Base-by-base conservation (phyloP, 441 rosid genomes). In the Dalechampia spathulata region DNA sequence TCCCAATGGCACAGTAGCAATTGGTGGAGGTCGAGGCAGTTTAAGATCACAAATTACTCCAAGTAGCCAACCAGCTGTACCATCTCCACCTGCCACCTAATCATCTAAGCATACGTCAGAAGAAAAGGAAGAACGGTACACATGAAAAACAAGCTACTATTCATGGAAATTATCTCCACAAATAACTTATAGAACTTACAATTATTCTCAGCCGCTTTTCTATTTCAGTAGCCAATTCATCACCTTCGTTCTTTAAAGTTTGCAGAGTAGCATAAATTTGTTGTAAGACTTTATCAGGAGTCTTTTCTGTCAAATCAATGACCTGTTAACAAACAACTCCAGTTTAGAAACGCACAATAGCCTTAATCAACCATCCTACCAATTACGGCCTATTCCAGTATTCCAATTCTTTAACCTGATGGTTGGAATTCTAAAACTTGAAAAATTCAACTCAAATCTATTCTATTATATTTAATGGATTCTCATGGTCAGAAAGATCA, bases 81-180 rank as follows among this genome's bases (percentile, higher is more conserved):
- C 96, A 75, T 89, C 96, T 13, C 96, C 95, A 59, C 96, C 95
- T 58, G 96, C 95, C 69, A 86, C 96, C 96, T 83, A 57, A 67
- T 56, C 5, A 32, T 17, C 10, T 26, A n/a, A 61, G 45, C 8
- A 43, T 32, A 22, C 21, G 51, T 52, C 52, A 46, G 39, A 58
- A 37, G 7, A 15, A 28, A 49, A 26, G 7, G 10, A 1, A 0
- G 19, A 8, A 44, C 5, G 34, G 30, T 2, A 17, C 15, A n/a
- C 10, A 49, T 2, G 19, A 25, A 38, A 36, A 34, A n/a, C n/a
- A n/a, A n/a, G n/a, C 1, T 16, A 13, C 12, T 17, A 36, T 12
- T 11, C 13, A 12, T 11, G 5, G 9, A 41, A 17, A 55, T 27
- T 25, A 6, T 14, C 2, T 26, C 34, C 10, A 26, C 32, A n/a